A percentile compares a stretch with the other conserved stretches of the same genome.
These are phyloP conservation scores for Linanthus parryae DNA, from an alignment of 148 eudicot species.

Conservation along the genomic window DNA sequence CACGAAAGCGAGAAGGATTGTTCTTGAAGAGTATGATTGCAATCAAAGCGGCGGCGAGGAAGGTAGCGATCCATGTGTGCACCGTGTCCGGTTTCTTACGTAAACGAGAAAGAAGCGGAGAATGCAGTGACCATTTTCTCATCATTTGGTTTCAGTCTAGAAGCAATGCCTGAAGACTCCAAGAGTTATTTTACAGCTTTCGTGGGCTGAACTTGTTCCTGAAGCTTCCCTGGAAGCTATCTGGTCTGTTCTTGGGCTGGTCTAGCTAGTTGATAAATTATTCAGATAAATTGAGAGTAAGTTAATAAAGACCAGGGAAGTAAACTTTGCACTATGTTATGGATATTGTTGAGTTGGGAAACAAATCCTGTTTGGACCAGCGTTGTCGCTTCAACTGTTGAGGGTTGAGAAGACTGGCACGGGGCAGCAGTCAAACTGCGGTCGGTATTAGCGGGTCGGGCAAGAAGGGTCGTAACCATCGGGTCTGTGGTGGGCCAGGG, in stretches of 20 bases:
- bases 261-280: conserved; percentile 7
- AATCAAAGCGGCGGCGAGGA: too few species aligned
- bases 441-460: too few species aligned
- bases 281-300: conserved; percentile 3
- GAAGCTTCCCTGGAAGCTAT: conserved; percentile 15
- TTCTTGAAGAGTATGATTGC: conserved; percentile 6
- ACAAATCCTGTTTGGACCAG: conserved; percentile 7
- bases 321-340: conserved; percentile 3
- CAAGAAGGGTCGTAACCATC: too few species aligned
- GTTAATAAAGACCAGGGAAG: conserved; percentile 7
- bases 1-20: conserved; percentile 6
- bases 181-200: conserved; percentile 9
- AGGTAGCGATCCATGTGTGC: too few species aligned
- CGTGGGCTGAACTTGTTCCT: conserved; percentile 16
- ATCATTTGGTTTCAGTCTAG: conserved; percentile 13
- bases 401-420: conserved; percentile 5
- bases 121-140: conserved; percentile 10
- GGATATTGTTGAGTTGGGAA: conserved; percentile 13
- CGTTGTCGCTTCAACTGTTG: conserved; percentile 11
- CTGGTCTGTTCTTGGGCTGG: conserved; percentile 11
- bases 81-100: conserved; percentile 10
- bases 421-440: conserved; percentile 7
- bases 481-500: too few species aligned
- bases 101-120: conserved; percentile 17
- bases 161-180: conserved; percentile 11